Conservation (phyloP, 306 rosid species). For the Hippophae gyantsensis region DNA sequence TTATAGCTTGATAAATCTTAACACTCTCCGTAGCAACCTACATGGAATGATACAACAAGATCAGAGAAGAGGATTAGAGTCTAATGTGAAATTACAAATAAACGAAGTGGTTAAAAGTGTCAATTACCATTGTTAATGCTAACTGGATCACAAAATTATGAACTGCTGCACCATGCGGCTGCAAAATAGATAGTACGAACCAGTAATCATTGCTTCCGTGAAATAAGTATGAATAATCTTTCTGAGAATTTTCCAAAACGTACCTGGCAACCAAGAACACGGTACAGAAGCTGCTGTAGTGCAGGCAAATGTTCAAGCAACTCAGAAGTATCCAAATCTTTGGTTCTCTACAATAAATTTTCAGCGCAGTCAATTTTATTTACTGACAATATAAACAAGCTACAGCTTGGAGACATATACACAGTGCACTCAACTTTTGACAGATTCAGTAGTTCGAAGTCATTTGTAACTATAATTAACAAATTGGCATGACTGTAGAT, state of each 20-base stretch:
- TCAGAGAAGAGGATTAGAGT: slow-evolving; percentile 15
- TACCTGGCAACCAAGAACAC: slow-evolving; percentile 91
- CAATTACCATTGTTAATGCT: slow-evolving; percentile 78
- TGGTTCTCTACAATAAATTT: slow-evolving; percentile 66
- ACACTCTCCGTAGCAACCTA: slow-evolving; percentile 93
- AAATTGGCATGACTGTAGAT: no score
- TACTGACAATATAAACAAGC: background rate
- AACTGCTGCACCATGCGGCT: slow-evolving; percentile 96
- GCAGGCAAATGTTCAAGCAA: slow-evolving; percentile 93
- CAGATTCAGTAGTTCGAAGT: no score
- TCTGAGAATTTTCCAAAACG: slow-evolving; percentile 3
- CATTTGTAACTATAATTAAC: no score
- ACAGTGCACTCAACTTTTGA: background rate
- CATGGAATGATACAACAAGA: slow-evolving; percentile 17
- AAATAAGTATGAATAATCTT: no score
- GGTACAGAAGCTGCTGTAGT: slow-evolving; percentile 80
- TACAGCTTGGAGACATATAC: background rate
- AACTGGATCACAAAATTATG: slow-evolving; percentile 79
- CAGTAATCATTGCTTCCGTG: no score
- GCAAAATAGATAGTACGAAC: slow-evolving; percentile 15
- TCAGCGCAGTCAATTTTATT: background rate
- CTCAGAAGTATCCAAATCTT: slow-evolving; percentile 81
- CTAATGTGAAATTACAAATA: slow-evolving; percentile 11
- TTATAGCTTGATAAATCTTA: slow-evolving; percentile 91
- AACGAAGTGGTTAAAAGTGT: slow-evolving; percentile 15